phyloP scores from a whole-genome alignment of 2,329 filamentous ascomycete genomes.

The Monosporascus sp. region DNA sequence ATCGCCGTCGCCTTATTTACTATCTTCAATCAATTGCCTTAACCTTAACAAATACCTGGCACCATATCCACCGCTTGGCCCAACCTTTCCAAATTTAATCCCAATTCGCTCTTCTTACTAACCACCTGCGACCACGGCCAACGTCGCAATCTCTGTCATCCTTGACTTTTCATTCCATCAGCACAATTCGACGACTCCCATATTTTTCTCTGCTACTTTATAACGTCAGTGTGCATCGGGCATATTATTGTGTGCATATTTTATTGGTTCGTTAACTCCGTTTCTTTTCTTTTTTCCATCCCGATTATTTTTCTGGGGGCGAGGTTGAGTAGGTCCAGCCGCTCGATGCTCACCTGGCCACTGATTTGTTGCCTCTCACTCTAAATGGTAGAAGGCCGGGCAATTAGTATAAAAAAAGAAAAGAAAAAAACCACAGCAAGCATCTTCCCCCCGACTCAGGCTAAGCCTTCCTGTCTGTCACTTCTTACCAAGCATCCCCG shows the following conservation, averaged over 20 bases:
- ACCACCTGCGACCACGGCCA: background rate
- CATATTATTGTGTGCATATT: background rate
- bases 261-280: slow-evolving; percentile 10
- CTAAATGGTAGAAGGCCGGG: background rate
- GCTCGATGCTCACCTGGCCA: background rate
- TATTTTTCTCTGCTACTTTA: background rate
- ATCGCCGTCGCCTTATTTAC: background rate
- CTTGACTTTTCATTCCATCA: background rate
- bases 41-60: background rate
- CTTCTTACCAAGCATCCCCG: background rate
- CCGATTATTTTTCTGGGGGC: slow-evolving; percentile 3
- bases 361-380: background rate
- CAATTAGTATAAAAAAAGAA: background rate
- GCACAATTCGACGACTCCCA: background rate
- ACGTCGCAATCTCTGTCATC: background rate
- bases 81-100: background rate
- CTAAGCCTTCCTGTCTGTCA: background rate
- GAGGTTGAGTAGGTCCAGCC: background rate
- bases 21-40: background rate
- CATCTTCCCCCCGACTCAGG: background rate
- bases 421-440: background rate
- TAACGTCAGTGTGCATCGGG: background rate
- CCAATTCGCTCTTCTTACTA: background rate
- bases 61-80: background rate
- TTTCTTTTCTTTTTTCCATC: slow-evolving; percentile 23